These are phyloP conservation scores for Daldinia vernicosa DNA, from an alignment of 495 filamentous ascomycete species.

Conservation along the genomic window DNA sequence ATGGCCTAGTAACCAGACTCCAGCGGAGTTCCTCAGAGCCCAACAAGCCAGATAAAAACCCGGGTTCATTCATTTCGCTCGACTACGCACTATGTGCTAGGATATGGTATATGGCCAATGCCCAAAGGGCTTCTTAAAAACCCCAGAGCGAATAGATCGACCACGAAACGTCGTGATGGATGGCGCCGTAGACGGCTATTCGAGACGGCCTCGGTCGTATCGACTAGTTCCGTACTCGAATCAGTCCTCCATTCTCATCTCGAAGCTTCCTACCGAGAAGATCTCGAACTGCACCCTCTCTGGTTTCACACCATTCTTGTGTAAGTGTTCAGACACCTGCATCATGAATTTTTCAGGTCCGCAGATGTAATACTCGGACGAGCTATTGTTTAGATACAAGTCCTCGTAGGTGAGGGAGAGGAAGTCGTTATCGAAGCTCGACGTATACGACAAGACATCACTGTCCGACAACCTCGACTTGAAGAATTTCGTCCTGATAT, in stretches of 20 bases:
- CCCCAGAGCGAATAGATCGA: background rate
- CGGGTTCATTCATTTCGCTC: background rate
- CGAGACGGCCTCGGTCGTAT: background rate
- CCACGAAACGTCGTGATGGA: background rate
- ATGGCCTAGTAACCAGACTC: background rate
- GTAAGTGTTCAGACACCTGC: slow-evolving; percentile 55
- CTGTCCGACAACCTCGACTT: slow-evolving; percentile 49
- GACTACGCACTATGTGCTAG: background rate
- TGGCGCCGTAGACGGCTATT: background rate
- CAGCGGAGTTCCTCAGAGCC: background rate
- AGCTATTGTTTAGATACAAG: slow-evolving; percentile 60
- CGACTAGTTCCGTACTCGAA: background rate
- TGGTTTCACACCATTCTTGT: slow-evolving; percentile 54
- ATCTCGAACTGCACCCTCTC: slow-evolving; percentile 67
- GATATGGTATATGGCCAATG: background rate
- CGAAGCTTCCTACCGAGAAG: slow-evolving; percentile 64
- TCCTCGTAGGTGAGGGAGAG: slow-evolving; percentile 55
- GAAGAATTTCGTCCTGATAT: slow-evolving; percentile 55
- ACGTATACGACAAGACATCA: slow-evolving; percentile 56
- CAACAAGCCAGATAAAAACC: background rate
- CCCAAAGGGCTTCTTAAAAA: background rate
- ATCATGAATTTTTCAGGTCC: slow-evolving; percentile 69
- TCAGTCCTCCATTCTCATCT: slow-evolving; percentile 36
- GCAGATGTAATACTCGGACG: slow-evolving; percentile 72
- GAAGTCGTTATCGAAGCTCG: slow-evolving; percentile 65